Conservation (phyloP, 2,329 filamentous ascomycete genomes). For the Trichoderma semiorbis region DNA sequence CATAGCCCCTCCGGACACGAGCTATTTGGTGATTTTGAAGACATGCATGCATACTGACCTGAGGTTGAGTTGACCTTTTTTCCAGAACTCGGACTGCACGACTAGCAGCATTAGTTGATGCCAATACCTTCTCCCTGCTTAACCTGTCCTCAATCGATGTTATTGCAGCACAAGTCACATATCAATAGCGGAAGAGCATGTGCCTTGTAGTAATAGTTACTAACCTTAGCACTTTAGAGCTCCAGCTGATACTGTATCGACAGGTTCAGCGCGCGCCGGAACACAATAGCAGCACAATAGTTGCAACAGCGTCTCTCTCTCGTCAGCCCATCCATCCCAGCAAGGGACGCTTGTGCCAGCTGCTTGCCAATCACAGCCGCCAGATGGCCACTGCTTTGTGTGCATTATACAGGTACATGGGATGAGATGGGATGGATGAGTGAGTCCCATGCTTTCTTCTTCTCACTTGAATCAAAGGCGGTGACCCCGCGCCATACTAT, state of each 20-base stretch:
- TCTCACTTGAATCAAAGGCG: background rate
- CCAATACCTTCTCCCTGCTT: background rate
- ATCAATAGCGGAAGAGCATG: background rate
- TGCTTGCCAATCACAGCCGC: background rate
- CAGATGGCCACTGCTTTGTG: background rate
- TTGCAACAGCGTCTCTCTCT: background rate
- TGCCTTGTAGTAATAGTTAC: background rate
- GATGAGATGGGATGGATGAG: background rate
- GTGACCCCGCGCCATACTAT: conserved; percentile 5
- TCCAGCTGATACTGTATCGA: background rate
- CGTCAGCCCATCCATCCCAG: background rate
- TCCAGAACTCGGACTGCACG: background rate
- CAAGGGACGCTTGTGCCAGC: background rate
- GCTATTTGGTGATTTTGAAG: background rate
- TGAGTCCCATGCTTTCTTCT: background rate
- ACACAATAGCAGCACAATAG: background rate
- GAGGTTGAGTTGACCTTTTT: background rate
- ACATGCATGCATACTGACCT: background rate
- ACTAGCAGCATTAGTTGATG: background rate
- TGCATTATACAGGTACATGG: background rate
- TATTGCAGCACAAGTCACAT: background rate
- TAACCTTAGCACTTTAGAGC: background rate
- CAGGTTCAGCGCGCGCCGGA: background rate
- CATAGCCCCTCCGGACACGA: background rate
- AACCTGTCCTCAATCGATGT: background rate